Evolutionary conservation across 163 green algal species (phyloP).

Genomic region (Chlorella variabilis): DNA sequence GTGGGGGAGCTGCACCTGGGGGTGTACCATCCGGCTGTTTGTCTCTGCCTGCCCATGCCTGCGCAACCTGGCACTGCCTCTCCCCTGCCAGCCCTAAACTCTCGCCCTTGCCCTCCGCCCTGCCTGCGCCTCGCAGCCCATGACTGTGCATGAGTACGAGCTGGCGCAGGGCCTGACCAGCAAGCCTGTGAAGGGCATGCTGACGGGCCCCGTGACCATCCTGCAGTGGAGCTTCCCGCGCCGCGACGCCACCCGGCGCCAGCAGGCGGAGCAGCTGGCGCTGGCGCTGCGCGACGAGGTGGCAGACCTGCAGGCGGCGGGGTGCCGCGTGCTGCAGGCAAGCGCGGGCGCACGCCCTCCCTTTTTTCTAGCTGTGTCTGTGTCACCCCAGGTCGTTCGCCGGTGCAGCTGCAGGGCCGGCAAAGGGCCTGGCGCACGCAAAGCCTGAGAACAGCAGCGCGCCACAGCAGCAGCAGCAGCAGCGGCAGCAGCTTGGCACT

Average conservation of each 20-base stretch:
- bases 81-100: too few relatives aligned
- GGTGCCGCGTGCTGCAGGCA: constrained; percentile 88
- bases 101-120: too few relatives aligned
- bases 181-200: constrained; percentile 94
- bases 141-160: constrained; percentile 89
- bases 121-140: constrained; percentile 46
- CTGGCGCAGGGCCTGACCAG: constrained; percentile 78
- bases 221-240: constrained; percentile 95
- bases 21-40: background rate
- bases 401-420: too few relatives aligned
- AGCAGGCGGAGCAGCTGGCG: constrained; percentile 83
- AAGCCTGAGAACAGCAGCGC: too few relatives aligned
- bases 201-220: constrained; percentile 93
- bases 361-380: too few relatives aligned
- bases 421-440: background rate
- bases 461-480: too few relatives aligned
- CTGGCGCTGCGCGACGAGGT: constrained; percentile 88
- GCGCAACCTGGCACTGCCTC: too few relatives aligned
- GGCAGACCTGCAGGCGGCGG: constrained; percentile 80
- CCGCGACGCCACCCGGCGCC: constrained; percentile 79
- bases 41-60: background rate
- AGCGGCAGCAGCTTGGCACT: too few relatives aligned
- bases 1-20: too few relatives aligned
- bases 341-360: background rate
- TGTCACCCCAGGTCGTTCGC: too few relatives aligned